phyloP scores from a whole-genome alignment of 2,329 filamentous ascomycete genomes.

The Colletotrichum siamense region DNA sequence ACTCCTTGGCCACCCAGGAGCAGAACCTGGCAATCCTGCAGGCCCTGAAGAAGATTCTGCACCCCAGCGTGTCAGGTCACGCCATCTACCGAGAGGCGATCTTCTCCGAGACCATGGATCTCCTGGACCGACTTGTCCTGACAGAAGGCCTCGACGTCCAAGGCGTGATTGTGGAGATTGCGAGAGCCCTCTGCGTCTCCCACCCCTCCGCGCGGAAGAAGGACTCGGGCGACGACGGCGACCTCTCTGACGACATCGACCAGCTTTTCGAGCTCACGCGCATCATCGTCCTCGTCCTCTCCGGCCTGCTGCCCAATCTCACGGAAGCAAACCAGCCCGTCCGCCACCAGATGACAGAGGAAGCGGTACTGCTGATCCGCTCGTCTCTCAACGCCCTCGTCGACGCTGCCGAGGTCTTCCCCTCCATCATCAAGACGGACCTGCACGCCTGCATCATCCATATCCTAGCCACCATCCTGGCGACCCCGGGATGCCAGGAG shows the following conservation, averaged over 20 bases:
- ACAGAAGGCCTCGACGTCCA: slow-evolving; percentile 92
- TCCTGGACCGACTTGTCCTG: slow-evolving; percentile 88
- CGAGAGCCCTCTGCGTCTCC: slow-evolving; percentile 84
- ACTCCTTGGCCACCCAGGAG: slow-evolving; percentile 73
- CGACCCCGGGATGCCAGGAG: slow-evolving; percentile 85
- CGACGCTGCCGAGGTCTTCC: slow-evolving; percentile 94
- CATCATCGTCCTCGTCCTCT: slow-evolving; percentile 92
- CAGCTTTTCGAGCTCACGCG: slow-evolving; percentile 96
- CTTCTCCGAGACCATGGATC: slow-evolving; percentile 96
- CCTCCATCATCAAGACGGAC: slow-evolving; percentile 94
- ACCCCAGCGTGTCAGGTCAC: slow-evolving; percentile 92
- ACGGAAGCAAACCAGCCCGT: slow-evolving; percentile 69
- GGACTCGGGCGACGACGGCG: slow-evolving; percentile 70
- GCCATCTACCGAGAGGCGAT: slow-evolving; percentile 96
- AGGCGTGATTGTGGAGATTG: slow-evolving; percentile 91
- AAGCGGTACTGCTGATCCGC: slow-evolving; percentile 80
- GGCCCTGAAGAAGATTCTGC: slow-evolving; percentile 92
- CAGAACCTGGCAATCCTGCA: slow-evolving; percentile 89
- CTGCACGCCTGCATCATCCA: slow-evolving; percentile 96
- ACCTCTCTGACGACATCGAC: slow-evolving; percentile 95
- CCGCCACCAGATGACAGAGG: slow-evolving; percentile 83
- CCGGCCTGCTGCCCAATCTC: slow-evolving; percentile 84
- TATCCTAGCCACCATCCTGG: slow-evolving; percentile 92
- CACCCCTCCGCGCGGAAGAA: slow-evolving; percentile 85
- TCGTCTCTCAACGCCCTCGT: slow-evolving; percentile 87